Evolutionary conservation across 495 filamentous ascomycete genomes (phyloP).

Genomic region (Clohesyomyces aquaticus): DNA sequence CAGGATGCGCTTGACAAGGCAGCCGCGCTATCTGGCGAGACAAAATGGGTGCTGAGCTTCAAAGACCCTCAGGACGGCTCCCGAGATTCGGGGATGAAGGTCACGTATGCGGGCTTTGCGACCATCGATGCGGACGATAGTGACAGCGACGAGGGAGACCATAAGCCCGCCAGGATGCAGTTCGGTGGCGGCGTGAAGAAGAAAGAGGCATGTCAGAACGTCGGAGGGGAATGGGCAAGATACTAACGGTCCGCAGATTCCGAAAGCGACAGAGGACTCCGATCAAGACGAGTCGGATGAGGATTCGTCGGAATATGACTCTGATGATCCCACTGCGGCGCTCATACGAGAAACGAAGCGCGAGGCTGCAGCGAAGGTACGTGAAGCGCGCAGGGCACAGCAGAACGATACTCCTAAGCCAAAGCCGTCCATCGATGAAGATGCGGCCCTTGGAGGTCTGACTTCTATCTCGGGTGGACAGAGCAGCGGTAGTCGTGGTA

Average conservation of each 20-base stretch:
- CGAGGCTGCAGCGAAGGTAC: conserved; percentile 37
- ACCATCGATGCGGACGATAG: conserved; percentile 48
- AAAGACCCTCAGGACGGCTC: conserved; percentile 42
- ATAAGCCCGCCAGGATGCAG: conserved; percentile 5
- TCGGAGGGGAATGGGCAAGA: neutral
- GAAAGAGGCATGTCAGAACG: conserved; percentile 46
- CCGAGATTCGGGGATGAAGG: conserved; percentile 32
- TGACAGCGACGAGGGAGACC: conserved; percentile 35
- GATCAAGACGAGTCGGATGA: conserved; percentile 41
- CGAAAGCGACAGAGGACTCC: neutral
- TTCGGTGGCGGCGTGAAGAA: conserved; percentile 43
- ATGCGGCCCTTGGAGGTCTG: conserved; percentile 60
- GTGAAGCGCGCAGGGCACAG: conserved; percentile 44
- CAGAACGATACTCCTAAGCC: conserved; percentile 38
- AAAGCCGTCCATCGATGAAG: conserved; percentile 53
- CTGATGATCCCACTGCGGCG: conserved; percentile 47
- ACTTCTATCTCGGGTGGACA: conserved; percentile 54
- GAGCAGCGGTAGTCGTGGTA: conserved; percentile 13
- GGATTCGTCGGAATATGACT: conserved; percentile 39
- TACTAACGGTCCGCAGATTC: conserved; percentile 8
- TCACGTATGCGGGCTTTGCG: conserved; percentile 53
- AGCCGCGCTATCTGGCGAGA: conserved; percentile 78
- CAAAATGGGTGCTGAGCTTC: conserved; percentile 79
- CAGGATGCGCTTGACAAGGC: conserved; percentile 69
- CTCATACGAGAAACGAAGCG: conserved; percentile 45